These are phyloP conservation scores for Kewa caespitosa DNA, from an alignment of 179 eudicot genomes.

Conservation along the genomic window DNA sequence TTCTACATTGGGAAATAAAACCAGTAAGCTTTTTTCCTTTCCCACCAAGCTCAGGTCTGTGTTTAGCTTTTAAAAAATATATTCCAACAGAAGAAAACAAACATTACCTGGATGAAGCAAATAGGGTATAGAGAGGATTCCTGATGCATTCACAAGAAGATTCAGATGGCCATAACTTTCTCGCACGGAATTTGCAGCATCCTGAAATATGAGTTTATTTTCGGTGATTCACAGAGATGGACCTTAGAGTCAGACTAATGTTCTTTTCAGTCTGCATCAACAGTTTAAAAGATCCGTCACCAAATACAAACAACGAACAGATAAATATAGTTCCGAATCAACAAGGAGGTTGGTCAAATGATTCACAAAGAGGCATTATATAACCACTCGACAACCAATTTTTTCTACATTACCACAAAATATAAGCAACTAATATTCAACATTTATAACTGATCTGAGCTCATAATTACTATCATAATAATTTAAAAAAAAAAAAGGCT, in stretches of 20 bases:
- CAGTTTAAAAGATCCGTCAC: not conserved
- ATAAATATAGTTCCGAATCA: not conserved
- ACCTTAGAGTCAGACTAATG: not conserved
- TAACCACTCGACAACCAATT: not conserved
- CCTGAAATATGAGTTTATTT: constrained; percentile 41
- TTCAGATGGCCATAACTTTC: constrained; percentile 73
- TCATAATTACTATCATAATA: no score
- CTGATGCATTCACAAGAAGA: constrained; percentile 86
- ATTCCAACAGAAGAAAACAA: constrained; percentile 4
- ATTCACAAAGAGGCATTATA: not conserved
- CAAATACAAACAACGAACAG: not conserved
- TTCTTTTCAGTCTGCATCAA: not conserved
- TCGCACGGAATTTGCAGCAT: constrained; percentile 46
- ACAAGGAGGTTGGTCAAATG: not conserved
- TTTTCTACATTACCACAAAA: not conserved
- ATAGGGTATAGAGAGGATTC: constrained; percentile 78
- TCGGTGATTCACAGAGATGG: not conserved
- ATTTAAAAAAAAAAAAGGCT: no score
- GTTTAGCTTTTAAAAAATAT: not conserved
- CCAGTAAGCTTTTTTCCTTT: not conserved
- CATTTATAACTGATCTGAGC: no score
- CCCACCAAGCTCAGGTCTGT: not conserved
- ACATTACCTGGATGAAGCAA: constrained; percentile 77
- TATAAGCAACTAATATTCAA: no score
- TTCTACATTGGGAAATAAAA: constrained; percentile 53